Base-by-base conservation (phyloP, 352 stramenopile species). In the Phytophthora ramorum region DNA sequence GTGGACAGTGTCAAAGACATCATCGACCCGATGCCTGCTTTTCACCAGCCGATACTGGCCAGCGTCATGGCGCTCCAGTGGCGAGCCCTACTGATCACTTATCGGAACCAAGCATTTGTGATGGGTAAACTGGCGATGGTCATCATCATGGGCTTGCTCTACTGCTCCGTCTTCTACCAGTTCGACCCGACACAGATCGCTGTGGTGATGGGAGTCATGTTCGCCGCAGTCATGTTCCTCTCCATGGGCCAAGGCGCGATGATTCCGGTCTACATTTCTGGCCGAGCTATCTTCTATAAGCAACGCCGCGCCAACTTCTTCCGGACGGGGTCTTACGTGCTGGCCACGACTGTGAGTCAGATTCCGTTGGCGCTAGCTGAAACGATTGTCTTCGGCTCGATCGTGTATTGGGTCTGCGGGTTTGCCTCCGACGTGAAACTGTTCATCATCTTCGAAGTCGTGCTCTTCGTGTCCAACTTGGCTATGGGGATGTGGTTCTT, bases 401-500 rank as follows among this genome's bases (percentile, higher is more conserved):
- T 97, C 34, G 52, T 96, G 3, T 97, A 96, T 58, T 97, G 83
- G 76, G 83, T 96, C 63, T 79, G 90, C 51, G 90, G 90, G 5
- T 83, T 95, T 37, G 71, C 58, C 4, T 7, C 66, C 0, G 35
- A 75, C 16, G 65, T 41, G 1, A 47, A 50, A 12, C 37, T 51
- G 3, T 90, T 83, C 51, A 22, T 82, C 4, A 51, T n/a, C n/a
- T n/a, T n/a, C n/a, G n/a, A n/a, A n/a, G n/a, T n/a, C n/a, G n/a
- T n/a, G n/a, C n/a, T n/a, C n/a, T n/a, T n/a, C n/a, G n/a, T n/a
- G n/a, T n/a, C n/a, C n/a, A n/a, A n/a, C n/a, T n/a, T n/a, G n/a
- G n/a, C n/a, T n/a, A n/a, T n/a, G n/a, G n/a, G n/a, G n/a, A n/a
- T n/a, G n/a, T n/a, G n/a, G n/a, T n/a, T n/a, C n/a, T n/a, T n/a